Evolutionary conservation across 2,329 filamentous ascomycete genomes (phyloP).

Genomic region (Didymella arachidicola): DNA sequence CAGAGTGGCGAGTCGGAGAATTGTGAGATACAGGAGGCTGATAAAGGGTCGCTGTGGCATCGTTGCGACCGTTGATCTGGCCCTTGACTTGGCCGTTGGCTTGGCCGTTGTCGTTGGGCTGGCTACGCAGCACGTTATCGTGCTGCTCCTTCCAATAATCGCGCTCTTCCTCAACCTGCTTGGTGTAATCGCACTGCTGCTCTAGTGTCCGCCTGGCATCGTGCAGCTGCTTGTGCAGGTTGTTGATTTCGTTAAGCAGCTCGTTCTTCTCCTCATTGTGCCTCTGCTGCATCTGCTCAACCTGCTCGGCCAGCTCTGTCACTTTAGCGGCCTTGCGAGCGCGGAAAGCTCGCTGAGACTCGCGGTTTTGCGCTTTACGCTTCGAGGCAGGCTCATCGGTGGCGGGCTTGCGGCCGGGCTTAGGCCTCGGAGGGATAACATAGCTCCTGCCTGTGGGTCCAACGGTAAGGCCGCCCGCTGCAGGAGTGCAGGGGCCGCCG

Average conservation of each 20-base stretch:
- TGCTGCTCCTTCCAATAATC: constrained; percentile 26
- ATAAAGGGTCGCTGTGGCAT: constrained; percentile 16
- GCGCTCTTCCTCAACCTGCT: constrained; percentile 22
- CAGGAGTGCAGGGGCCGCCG: constrained; percentile 39
- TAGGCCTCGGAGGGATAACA: constrained; percentile 54
- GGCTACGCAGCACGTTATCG: constrained; percentile 14
- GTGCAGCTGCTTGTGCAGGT: constrained; percentile 14
- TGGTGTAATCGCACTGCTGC: constrained; percentile 11
- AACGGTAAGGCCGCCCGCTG: constrained; percentile 44
- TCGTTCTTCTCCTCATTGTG: constrained; percentile 26
- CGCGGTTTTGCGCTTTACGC: constrained; percentile 92
- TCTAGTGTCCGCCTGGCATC: constrained; percentile 13
- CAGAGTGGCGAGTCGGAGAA: constrained; percentile 18
- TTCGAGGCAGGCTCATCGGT: constrained; percentile 93
- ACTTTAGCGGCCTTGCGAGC: constrained; percentile 87
- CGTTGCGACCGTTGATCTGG: constrained; percentile 20
- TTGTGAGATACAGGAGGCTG: constrained; percentile 10
- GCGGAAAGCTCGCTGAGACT: constrained; percentile 88
- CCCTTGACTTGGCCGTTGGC: constrained; percentile 7
- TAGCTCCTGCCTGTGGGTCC: constrained; percentile 44
- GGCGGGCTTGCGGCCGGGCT: constrained; percentile 89
- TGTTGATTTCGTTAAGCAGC: constrained; percentile 19
- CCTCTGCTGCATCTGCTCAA: constrained; percentile 43
- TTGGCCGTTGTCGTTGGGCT: constrained; percentile 15
- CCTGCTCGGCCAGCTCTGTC: constrained; percentile 64